Evolutionary conservation across 1,139 yeast genomes (phyloP).

Genomic region (Diutina pseudorugosa): DNA sequence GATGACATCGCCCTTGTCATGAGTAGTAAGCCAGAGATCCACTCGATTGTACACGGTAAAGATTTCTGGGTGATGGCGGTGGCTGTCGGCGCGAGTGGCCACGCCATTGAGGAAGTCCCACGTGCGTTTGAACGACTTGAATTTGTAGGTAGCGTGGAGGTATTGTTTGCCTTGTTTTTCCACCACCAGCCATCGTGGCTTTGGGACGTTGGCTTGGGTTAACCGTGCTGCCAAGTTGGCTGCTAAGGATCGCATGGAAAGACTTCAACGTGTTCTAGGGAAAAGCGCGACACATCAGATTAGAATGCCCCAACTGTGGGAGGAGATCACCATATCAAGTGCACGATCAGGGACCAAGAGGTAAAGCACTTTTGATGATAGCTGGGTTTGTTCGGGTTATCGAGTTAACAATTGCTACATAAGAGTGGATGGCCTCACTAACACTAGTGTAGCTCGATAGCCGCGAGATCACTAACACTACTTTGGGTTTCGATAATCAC

Average conservation of each 20-base stretch:
- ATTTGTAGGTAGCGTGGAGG: slow-evolving; percentile 15
- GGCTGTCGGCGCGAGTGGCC: slow-evolving; percentile 45
- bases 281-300: too few relatives aligned
- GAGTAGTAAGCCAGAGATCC: slow-evolving; percentile 48
- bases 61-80: slow-evolving; percentile 68
- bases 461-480: too few relatives aligned
- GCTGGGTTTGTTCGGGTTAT: too few relatives aligned
- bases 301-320: too few relatives aligned
- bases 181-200: slow-evolving; percentile 1
- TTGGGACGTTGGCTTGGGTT: neutral
- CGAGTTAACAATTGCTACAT: too few relatives aligned
- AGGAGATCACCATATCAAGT: too few relatives aligned
- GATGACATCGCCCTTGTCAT: slow-evolving; percentile 44
- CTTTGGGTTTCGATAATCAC: too few relatives aligned
- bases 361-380: too few relatives aligned
- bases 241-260: slow-evolving; percentile 4
- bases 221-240: neutral
- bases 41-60: slow-evolving; percentile 53
- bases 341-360: too few relatives aligned
- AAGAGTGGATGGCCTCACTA: too few relatives aligned
- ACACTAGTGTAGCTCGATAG: too few relatives aligned
- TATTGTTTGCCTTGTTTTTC: neutral
- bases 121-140: slow-evolving; percentile 44
- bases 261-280: too few relatives aligned
- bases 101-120: slow-evolving; percentile 56